phyloP scores from a whole-genome alignment of 305 asterid genomes.

The Fraxinus platypoda region DNA sequence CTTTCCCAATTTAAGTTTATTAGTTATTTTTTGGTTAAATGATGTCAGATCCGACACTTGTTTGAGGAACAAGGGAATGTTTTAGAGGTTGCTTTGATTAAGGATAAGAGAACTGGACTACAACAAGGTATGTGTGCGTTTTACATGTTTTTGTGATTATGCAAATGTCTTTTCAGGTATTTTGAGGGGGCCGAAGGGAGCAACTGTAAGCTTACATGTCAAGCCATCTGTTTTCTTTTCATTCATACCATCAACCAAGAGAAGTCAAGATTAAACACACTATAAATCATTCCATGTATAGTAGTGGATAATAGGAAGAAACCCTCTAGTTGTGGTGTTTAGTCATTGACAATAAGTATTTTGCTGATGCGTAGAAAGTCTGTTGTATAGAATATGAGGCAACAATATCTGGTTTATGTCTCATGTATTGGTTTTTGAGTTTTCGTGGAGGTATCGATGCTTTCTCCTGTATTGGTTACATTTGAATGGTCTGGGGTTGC shows the following conservation, averaged over 20 bases:
- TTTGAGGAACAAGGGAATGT: constrained; percentile 86
- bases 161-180: constrained; percentile 76
- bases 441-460: constrained; percentile 14
- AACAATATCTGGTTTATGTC: constrained; percentile 26
- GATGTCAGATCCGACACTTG: constrained; percentile 74
- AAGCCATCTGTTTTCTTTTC: constrained; percentile 60
- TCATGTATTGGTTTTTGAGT: constrained; percentile 25
- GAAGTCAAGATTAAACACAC: constrained; percentile 55
- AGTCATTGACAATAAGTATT: constrained; percentile 28
- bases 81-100: constrained; percentile 91
- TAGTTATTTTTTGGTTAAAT: constrained; percentile 21
- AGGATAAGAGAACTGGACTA: constrained; percentile 90
- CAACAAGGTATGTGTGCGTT: constrained; percentile 80
- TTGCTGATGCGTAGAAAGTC: constrained; percentile 21
- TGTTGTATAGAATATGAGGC: constrained; percentile 26
- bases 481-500: constrained; percentile 21
- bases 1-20: constrained; percentile 1
- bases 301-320: constrained; percentile 31
- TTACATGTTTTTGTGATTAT: constrained; percentile 22
- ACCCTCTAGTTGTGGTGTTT: constrained; percentile 33
- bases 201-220: constrained; percentile 61
- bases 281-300: constrained; percentile 43
- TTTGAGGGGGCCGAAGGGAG: constrained; percentile 73
- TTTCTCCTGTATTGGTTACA: constrained; percentile 19
- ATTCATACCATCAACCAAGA: constrained; percentile 60